Evolutionary conservation across 768 basidiomycete genomes (phyloP), one percentile per base, ranked within the genome.

Genomic region (Boletus speciosus): DNA sequence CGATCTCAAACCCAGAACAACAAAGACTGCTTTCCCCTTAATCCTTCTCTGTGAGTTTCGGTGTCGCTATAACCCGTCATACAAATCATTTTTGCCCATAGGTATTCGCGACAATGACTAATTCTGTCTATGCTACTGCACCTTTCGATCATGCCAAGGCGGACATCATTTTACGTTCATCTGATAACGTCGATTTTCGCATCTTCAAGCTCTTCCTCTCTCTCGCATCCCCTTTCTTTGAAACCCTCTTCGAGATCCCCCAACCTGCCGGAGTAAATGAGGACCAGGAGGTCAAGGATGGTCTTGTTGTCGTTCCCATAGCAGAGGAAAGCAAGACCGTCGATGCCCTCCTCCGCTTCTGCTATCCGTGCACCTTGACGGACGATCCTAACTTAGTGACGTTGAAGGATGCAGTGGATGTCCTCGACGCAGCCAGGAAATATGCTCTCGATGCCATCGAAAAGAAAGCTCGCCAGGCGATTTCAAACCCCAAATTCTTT

Each of bases 201-300:
- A 9, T 71, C 16, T 69, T 72, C 55, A 70, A 62, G 14, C 52
- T 61, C 5, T 65, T 73, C 35, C 67, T 73, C 15, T 59, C 62
- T 23, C 61, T 68, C 25, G 63, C 73, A 35, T 74, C 72, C 12
- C 61, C 68, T 0, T 61, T 72, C 43, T 76, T 73, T 44, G 56
- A 62, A 19, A 60, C 61, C 21, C 66, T 75, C 54, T 70, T 73
- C 41, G 47, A 57, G 14, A 57, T 70, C 6, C 68, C 68, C 5
- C 66, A 72, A 32, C 55, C 68, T n/a, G 21, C 47, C 4, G 25
- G 51, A 35, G 54, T 6, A 3, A 37, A 19, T 5, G 52, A 48
- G 57, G 29, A 29, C 29, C 29, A 29, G 29, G 29, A 29, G 29
- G 29, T 29, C 29, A 29, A 29, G 8, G 8, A 65, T 27, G 52